Conservation (phyloP, 768 basidiomycete species). For the Naematelia encephala region DNA sequence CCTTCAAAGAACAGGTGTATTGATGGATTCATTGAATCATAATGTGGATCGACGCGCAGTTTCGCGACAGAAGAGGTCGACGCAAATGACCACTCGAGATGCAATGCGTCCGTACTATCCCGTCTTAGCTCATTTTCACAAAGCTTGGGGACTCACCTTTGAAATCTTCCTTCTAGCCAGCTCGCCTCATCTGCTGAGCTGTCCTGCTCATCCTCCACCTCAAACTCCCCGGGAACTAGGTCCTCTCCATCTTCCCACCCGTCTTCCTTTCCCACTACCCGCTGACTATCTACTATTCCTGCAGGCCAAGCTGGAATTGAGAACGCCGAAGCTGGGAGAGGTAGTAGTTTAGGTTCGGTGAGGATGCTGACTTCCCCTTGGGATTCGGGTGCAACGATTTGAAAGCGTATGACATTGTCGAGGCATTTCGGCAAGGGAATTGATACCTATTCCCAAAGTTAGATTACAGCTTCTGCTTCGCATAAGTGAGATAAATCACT, state of each 20-base stretch:
- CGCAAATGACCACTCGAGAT: conserved; percentile 35
- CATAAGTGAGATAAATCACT: conserved; percentile 10
- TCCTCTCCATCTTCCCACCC: conserved; percentile 36
- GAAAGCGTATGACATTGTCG: conserved; percentile 35
- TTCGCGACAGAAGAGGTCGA: conserved; percentile 5
- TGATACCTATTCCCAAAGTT: conserved; percentile 11
- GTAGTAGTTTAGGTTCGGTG: conserved; percentile 39
- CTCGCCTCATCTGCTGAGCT: conserved; percentile 19
- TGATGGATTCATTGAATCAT: conserved; percentile 12
- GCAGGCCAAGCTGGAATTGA: not conserved
- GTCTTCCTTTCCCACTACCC: conserved; percentile 16
- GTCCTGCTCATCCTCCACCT: conserved; percentile 11
- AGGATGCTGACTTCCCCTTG: conserved; percentile 29
- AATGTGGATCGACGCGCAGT: conserved; percentile 18
- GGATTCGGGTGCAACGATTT: conserved; percentile 16
- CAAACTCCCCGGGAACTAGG: conserved; percentile 20
- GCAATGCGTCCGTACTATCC: conserved; percentile 28
- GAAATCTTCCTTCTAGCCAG: conserved; percentile 41
- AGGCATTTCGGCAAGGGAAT: conserved; percentile 35
- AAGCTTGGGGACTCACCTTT: conserved; percentile 19
- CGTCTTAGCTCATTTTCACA: not conserved
- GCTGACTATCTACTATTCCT: not conserved
- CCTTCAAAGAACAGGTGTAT: conserved; percentile 25
- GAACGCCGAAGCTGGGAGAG: conserved; percentile 25
- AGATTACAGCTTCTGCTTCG: not conserved